Evolutionary conservation across 2,329 filamentous ascomycete genomes (phyloP).

Genomic region (Elsinoe arachidis): DNA sequence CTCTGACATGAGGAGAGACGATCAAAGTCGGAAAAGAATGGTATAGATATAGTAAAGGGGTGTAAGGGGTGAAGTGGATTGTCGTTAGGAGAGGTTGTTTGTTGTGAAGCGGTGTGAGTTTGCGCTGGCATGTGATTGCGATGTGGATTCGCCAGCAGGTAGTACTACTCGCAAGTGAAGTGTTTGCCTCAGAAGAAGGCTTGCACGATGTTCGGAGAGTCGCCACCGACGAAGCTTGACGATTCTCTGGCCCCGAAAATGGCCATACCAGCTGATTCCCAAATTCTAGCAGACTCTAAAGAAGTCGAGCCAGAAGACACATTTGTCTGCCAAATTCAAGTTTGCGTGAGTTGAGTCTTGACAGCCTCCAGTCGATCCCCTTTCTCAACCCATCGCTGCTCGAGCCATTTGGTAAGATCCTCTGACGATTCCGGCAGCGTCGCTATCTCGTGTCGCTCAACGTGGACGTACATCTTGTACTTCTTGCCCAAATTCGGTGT

Average conservation of each 20-base stretch:
- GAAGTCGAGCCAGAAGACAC: neutral
- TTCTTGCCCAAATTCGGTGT: conserved; percentile 19
- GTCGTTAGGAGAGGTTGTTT: neutral
- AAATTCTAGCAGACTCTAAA: too few species aligned
- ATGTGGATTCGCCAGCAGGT: neutral
- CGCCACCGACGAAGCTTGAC: neutral
- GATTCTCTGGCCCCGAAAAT: neutral
- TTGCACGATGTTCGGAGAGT: neutral
- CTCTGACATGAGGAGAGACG: neutral
- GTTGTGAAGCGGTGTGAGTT: neutral
- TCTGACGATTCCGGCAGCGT: conserved; percentile 24
- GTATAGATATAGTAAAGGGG: neutral
- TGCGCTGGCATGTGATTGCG: neutral
- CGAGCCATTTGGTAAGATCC: conserved; percentile 28
- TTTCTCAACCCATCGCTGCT: conserved; percentile 30
- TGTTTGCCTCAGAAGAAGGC: neutral
- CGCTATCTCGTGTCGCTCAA: conserved; percentile 24
- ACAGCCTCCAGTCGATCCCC: conserved; percentile 25
- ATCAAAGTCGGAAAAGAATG: neutral
- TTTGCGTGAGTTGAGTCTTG: conserved; percentile 13
- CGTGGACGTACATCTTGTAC: conserved; percentile 28
- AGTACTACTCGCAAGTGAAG: neutral
- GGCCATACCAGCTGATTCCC: neutral
- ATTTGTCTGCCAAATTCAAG: neutral
- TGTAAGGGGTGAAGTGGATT: neutral